phyloP scores from a whole-genome alignment of 169 alveolate species.

The Pseudocohnilembus persalinus region DNA sequence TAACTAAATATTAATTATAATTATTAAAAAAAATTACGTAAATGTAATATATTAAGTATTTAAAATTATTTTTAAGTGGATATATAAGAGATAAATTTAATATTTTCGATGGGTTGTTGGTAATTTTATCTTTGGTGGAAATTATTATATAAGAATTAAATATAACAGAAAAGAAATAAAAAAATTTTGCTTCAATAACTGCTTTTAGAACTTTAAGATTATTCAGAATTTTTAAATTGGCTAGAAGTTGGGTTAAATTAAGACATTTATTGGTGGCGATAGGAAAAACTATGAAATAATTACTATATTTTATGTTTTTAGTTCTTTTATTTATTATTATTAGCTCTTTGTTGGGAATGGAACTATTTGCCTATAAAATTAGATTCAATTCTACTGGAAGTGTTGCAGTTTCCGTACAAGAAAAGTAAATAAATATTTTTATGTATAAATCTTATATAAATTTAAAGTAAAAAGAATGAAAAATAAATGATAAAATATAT shows the following conservation, averaged over 20 bases:
- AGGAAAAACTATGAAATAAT: conserved; percentile 57
- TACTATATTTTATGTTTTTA: conserved; percentile 62
- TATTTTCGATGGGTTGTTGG: conserved; percentile 59
- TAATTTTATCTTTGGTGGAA: conserved; percentile 55
- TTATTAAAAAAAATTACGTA: no score
- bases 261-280: conserved; percentile 68
- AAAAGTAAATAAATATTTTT: no score
- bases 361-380: conserved; percentile 53
- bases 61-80: no score
- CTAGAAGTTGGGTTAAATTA: conserved; percentile 70
- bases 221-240: conserved; percentile 74
- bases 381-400: neutral
- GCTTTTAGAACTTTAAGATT: conserved; percentile 73
- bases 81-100: conserved; percentile 54
- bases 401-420: no score
- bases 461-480: no score
- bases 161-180: conserved; percentile 17
- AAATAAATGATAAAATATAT: no score
- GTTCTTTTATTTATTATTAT: conserved; percentile 71
- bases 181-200: conserved; percentile 33
- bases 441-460: no score
- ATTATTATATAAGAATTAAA: conserved; percentile 24
- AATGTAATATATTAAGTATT: no score
- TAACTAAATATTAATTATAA: no score
- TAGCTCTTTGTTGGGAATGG: conserved; percentile 80